phyloP scores from a whole-genome alignment of 257 asterid genomes.

The Fraxinus americana region DNA sequence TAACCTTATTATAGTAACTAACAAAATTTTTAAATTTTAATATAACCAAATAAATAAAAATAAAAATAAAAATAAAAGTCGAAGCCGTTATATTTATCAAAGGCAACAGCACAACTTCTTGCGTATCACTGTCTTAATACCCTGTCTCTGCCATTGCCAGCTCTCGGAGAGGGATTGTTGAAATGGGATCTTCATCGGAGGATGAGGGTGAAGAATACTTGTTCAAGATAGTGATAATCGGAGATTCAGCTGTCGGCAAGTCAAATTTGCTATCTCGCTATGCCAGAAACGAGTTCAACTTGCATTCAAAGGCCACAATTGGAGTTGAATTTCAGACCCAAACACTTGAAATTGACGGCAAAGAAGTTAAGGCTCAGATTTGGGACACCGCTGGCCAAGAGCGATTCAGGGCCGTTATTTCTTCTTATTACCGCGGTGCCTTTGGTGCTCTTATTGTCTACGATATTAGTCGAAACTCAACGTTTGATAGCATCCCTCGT shows the following conservation, averaged over 20 bases:
- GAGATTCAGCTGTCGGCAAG: constrained; percentile 76
- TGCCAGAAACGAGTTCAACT: constrained; percentile 69
- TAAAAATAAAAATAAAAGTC: background rate
- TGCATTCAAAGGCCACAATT: constrained; percentile 67
- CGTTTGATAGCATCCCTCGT: constrained; percentile 69
- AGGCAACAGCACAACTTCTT: background rate
- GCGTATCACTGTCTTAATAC: background rate
- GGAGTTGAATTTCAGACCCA: constrained; percentile 84
- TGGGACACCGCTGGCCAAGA: constrained; percentile 87
- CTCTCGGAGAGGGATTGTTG: background rate
- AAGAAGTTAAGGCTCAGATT: constrained; percentile 80
- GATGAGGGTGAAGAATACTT: constrained; percentile 75
- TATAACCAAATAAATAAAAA: background rate
- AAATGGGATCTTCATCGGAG: constrained; percentile 59
- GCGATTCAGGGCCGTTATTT: constrained; percentile 76
- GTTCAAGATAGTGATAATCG: constrained; percentile 71
- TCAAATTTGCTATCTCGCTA: constrained; percentile 69
- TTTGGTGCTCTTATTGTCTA: constrained; percentile 73
- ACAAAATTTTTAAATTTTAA: too few species aligned
- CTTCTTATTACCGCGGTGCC: constrained; percentile 81
- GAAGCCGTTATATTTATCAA: background rate
- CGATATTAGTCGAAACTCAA: constrained; percentile 56
- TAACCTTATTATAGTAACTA: too few species aligned
- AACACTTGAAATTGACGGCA: constrained; percentile 66
- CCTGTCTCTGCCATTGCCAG: background rate